Evolutionary conservation across 1,284 basidiomycete species (phyloP).

Genomic region (Puccinia coronata): DNA sequence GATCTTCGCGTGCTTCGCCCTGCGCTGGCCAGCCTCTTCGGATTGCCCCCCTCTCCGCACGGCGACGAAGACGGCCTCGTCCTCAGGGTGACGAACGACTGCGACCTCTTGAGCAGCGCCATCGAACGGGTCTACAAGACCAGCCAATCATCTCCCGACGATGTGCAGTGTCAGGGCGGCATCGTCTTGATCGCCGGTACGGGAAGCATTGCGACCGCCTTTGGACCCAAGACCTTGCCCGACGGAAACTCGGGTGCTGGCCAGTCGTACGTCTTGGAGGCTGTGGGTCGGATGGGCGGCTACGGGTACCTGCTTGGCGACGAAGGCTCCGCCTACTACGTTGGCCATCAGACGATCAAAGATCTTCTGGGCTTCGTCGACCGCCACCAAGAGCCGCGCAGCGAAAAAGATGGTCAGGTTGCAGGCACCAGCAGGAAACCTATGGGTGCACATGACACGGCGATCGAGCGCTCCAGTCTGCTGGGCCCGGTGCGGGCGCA

Average conservation of each 20-base stretch:
- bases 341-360: conserved; percentile 28
- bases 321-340: conserved; percentile 43
- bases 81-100: conserved; percentile 34
- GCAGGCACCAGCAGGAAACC: neutral
- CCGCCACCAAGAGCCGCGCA: neutral
- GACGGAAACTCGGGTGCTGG: neutral
- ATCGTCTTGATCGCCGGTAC: conserved; percentile 48
- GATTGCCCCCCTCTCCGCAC: neutral
- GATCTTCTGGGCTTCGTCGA: conserved; percentile 9
- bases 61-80: neutral
- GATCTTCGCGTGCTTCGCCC: neutral
- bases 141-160: neutral
- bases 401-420: neutral
- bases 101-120: conserved; percentile 30
- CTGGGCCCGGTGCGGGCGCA: conserved; percentile 6
- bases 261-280: neutral
- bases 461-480: conserved; percentile 14
- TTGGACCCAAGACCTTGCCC: neutral
- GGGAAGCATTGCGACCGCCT: conserved; percentile 39
- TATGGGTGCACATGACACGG: neutral
- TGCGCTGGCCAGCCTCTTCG: conserved; percentile 14
- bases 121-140: conserved; percentile 24
- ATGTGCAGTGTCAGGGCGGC: conserved; percentile 16
- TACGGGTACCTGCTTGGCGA: conserved; percentile 44
- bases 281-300: conserved; percentile 22